A percentile compares a stretch with the other conserved stretches of the same genome.
Evolutionary conservation across 257 asterid species (phyloP).

Genomic region (Primulina huaijiensis): DNA sequence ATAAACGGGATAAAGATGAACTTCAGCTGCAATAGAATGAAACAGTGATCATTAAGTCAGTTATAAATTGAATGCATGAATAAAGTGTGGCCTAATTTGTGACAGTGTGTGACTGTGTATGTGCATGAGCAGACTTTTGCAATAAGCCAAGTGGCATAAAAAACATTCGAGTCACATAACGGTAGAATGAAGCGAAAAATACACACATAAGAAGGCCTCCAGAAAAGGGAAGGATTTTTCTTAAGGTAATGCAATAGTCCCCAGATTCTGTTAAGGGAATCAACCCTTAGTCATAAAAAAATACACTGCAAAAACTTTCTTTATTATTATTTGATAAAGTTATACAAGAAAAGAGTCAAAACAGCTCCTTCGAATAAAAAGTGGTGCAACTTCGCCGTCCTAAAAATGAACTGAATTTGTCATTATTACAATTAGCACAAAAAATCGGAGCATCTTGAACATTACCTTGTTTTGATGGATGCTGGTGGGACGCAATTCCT

Average conservation of each 20-base stretch:
- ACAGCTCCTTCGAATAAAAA: neutral
- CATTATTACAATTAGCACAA: neutral
- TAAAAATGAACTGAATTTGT: neutral
- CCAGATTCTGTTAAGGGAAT: neutral
- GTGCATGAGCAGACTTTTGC: neutral
- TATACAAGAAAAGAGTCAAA: neutral
- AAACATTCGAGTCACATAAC: neutral
- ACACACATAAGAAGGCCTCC: neutral
- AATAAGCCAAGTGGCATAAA: neutral
- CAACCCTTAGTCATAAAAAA: neutral
- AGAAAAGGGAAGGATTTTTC: neutral
- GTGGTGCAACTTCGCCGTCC: too few species aligned
- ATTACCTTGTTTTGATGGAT: conserved; percentile 56
- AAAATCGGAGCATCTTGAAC: conserved; percentile 11
- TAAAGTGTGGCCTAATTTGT: neutral
- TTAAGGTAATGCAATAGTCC: neutral
- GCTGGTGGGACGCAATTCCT: conserved; percentile 35
- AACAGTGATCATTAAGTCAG: neutral
- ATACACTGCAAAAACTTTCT: neutral
- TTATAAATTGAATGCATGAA: neutral
- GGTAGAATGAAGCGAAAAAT: too few species aligned
- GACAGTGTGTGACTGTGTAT: neutral
- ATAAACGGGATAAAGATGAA: conserved; percentile 82
- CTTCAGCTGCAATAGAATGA: conserved; percentile 53
- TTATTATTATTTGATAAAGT: too few species aligned